Evolutionary conservation across 257 asterid genomes (phyloP), one percentile per base, ranked within the genome.

Genomic region (Solanum bukasovii): DNA sequence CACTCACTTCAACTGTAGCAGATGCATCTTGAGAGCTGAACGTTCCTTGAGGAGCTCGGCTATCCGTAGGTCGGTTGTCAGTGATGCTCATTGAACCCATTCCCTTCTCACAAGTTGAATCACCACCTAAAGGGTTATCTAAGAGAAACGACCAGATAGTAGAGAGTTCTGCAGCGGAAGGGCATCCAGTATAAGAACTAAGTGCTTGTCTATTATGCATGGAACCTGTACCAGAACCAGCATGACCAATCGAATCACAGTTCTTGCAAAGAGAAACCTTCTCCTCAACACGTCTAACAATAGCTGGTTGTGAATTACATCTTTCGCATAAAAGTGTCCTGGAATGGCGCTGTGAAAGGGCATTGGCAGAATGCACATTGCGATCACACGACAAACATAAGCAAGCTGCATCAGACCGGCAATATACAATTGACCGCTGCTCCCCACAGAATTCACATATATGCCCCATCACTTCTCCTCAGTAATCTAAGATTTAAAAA

Each of bases 341-440:
- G 35, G 89, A 85, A 88, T 95, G 98, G 79, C 95, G 95, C 88
- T 88, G 88, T 6, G 97, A 93, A 67, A 95, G 94, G 7, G 92
- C 93, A 37, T 94, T 95, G 6, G 98, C 98, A 5, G 97, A 92
- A 89, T 95, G 98, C 87, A 95, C 91, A n/a, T 85, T 90, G 33
- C 94, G 92, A 87, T 95, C 98, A 84, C 98, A 95, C 11, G 96
- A 90, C 83, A 95, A 92, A 86, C 97, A 95, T 38, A 95, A 42
- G 91, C 92, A 71, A 38, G 88, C 88, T 49, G 88, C 84, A 75
- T 93, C 97, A 2, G 97, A 92, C 72, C 90, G 92, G 88, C 96
- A 94, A 67, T 93, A 92, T 85, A 94, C 90, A 83, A 93, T 89
- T 14, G 93, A 92, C 88, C 91, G 90, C 89, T 92, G 97, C 91